phyloP scores from a whole-genome alignment of 441 rosid genomes.

The Populus hybrid region DNA sequence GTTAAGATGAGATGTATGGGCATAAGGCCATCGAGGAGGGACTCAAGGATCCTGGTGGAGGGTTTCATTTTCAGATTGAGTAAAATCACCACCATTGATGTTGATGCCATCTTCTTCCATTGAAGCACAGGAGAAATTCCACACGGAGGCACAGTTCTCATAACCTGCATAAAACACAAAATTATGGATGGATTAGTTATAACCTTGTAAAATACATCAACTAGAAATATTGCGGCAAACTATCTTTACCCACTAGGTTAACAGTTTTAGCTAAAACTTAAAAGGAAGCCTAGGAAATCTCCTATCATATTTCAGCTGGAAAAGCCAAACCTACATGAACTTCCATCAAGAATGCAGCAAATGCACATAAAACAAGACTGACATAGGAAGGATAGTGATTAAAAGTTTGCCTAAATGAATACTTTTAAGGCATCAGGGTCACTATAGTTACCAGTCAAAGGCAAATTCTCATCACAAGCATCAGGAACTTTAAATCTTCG shows the following conservation, averaged over 20 bases:
- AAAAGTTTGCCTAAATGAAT: conserved; percentile 3
- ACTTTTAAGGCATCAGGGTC: not conserved
- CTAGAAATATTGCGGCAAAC: no score
- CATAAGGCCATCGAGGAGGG: not conserved
- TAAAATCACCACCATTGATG: conserved; percentile 16
- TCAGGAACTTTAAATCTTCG: conserved; percentile 66
- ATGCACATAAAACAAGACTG: not conserved
- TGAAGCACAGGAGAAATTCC: conserved; percentile 59
- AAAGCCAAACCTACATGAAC: not conserved
- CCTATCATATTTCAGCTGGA: not conserved
- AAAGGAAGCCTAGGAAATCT: not conserved
- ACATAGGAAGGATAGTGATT: not conserved
- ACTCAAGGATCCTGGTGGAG: conserved; percentile 10
- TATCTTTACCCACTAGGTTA: not conserved
- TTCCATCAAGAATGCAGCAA: not conserved
- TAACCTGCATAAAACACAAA: conserved; percentile 31
- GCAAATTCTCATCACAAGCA: conserved; percentile 36
- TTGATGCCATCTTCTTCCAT: conserved; percentile 18
- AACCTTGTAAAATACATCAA: not conserved
- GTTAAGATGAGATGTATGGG: not conserved
- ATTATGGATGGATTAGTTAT: not conserved
- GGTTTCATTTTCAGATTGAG: not conserved
- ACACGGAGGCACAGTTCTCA: conserved; percentile 68
- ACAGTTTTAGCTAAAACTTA: not conserved
- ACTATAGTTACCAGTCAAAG: conserved; percentile 42